These are phyloP conservation scores for Puccinia horiana DNA, from an alignment of 1,284 basidiomycete genomes.

Conservation along the genomic window DNA sequence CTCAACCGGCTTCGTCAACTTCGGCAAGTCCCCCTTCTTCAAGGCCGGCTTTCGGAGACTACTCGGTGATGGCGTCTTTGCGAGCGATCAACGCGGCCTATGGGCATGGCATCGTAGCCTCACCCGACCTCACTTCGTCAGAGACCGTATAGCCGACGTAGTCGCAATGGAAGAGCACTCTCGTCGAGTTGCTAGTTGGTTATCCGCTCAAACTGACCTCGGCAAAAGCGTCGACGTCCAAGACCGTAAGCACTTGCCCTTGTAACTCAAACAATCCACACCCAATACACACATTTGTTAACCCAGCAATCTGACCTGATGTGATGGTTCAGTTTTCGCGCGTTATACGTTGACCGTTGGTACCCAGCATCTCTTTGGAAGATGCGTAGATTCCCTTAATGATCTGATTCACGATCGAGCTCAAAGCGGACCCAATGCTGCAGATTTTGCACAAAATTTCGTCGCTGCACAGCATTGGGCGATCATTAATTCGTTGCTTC, in stretches of 20 bases:
- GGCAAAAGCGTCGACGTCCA: constrained; percentile 23
- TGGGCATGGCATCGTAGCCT: constrained; percentile 66
- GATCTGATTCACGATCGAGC: constrained; percentile 28
- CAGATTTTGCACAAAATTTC: constrained; percentile 33
- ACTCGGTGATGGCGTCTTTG: constrained; percentile 20
- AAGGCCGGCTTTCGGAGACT: constrained; percentile 18
- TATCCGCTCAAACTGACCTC: constrained; percentile 54
- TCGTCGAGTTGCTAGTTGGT: constrained; percentile 63
- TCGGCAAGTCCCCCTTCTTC: constrained; percentile 34
- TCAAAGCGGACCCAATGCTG: not conserved
- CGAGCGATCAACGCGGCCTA: not conserved
- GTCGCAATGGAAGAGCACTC: constrained; percentile 68
- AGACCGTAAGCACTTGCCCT: constrained; percentile 26
- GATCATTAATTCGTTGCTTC: constrained; percentile 17
- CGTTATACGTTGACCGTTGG: constrained; percentile 72
- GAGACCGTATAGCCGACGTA: constrained; percentile 70
- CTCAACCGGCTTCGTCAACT: constrained; percentile 37
- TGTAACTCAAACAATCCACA: not conserved
- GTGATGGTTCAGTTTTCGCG: constrained; percentile 64
- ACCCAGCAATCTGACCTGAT: constrained; percentile 53
- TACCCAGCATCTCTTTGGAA: constrained; percentile 64
- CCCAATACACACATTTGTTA: not conserved
- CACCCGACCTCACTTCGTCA: constrained; percentile 72
- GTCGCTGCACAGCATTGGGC: constrained; percentile 38
- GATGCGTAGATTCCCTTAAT: constrained; percentile 39